Evolutionary conservation across 1,284 basidiomycete genomes (phyloP), one percentile per base, ranked within the genome.

Genomic region (Ceratorhiza oryzae-sativae): DNA sequence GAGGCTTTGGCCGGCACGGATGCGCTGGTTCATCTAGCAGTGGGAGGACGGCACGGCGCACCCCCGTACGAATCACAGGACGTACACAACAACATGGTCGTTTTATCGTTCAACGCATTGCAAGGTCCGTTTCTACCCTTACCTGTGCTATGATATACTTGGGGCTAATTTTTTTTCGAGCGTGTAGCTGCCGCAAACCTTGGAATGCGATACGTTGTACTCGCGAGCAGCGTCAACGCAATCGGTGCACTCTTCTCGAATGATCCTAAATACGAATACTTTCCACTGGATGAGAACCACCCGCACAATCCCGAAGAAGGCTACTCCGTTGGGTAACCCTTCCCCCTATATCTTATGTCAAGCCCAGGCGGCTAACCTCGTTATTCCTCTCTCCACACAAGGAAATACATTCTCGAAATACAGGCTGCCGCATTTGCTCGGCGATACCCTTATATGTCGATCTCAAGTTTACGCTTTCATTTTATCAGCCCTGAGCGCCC

Each of bases 391-490:
- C 32, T 6, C n/a, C 23, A n/a, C n/a, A n/a, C 6, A 49, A 79
- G 78, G 2, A 82, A 82, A 73, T 71, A 77, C 76, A 77, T 80
- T 46, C 78, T 78, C 72, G 81, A 82, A 74, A 71, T 79, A 48
- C 81, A 82, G 76, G 80, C 80, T 23, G 75, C 75, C 56, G 73
- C 77, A 1, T 70, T 82, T 10, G 75, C 76, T 42, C 78, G 80
- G 5, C 65, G 76, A 6, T 76, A 77, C 72, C 78, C 78, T 2
- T 74, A 74, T 39, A 63, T 79, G 48, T 78, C 80, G 9, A 80
- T 82, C 71, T 78, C 80, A 10, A 79, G 79, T 6, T 75, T 82
- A 8, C 80, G 81, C 13, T 79, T 80, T 59, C 81, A 82, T 74
- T 77, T 41, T 68, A 74, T 72, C 42, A 48, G 63, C 13, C 32